Base-by-base conservation (phyloP, 179 eudicot genomes). In the Spergularia azorica region DNA sequence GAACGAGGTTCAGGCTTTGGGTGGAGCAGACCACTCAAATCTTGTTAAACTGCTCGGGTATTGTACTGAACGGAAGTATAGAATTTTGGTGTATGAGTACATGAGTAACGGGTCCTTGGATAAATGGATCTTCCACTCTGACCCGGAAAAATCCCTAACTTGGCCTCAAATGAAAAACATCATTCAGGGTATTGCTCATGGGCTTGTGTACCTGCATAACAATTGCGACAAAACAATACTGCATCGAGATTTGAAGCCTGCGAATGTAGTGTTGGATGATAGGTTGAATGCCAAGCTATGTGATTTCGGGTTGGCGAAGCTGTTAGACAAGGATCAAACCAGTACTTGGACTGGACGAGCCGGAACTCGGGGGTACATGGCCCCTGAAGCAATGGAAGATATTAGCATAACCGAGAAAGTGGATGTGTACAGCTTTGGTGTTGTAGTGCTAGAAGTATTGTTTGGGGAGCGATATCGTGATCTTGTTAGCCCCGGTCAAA, bases 391-490 rank as follows among this genome's bases (percentile, higher is more conserved):
- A 2, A 9, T 36, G 26, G 56, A 9, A 56, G 0, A n/a, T 16
- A 8, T 0, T 3, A 38, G 51, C 8, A 71, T 71, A 38, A 71
- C 46, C 15, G 72, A 67, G 0, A 76, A 76, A 70, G 79, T 67
- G 4, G 79, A 76, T 58, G 79, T 67, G 4, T 76, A 76, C 66
- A 76, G 79, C 32, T 76, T 58, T 13, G 79, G 73, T 15, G 20
- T 67, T 67, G 32, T 76, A 1, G 79, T 15, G 16, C 63, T 76
- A 36, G 77, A 75, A 52, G 60, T 75, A 4, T 41, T 75, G 70
- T 74, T 52, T 46, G 79, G 73, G 62, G 38, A 71, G 38, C 74
- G 16, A 1, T 56, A 55, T 38, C 0, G 11, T 7, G 0, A 71
- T 38, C 74, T 71, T 55, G 74, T 55, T 0, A 69, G n/a, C 43